Percentiles rank a stretch among this genome's conserved stretches.
Evolutionary conservation across 192 early-diverging fungal genomes (phyloP).

Genomic region (Spizellomyces sp.): DNA sequence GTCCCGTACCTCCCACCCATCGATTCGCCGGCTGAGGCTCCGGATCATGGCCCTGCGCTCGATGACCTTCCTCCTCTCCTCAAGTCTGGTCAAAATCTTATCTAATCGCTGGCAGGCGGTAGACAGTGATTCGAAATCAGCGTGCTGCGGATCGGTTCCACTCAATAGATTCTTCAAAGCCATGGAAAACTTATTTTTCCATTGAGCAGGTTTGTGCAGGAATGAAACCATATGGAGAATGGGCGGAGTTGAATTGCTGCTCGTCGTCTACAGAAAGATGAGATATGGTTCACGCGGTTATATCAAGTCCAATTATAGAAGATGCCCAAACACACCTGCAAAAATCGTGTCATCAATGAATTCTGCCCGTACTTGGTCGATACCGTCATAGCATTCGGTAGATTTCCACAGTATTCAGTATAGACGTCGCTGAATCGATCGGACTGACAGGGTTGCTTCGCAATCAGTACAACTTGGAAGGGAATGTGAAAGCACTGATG

Average conservation of each 20-base stretch:
- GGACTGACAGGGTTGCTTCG: slow-evolving; percentile 5
- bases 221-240: slow-evolving; percentile 40
- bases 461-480: neutral
- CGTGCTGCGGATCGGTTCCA: slow-evolving; percentile 15
- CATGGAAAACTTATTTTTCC: slow-evolving; percentile 23
- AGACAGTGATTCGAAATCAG: slow-evolving; percentile 11
- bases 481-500: too few relatives aligned
- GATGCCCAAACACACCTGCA: slow-evolving; percentile 18
- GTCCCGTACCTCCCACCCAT: slow-evolving; percentile 29
- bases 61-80: slow-evolving; percentile 11
- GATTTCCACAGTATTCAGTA: slow-evolving; percentile 26
- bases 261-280: slow-evolving; percentile 13
- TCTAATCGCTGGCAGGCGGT: slow-evolving; percentile 19
- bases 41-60: slow-evolving; percentile 35
- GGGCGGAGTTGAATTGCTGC: slow-evolving; percentile 21
- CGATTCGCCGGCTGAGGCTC: slow-evolving; percentile 17
- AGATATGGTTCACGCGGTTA: neutral
- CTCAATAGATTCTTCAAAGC: slow-evolving; percentile 20
- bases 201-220: slow-evolving; percentile 38
- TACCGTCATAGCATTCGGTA: slow-evolving; percentile 29
- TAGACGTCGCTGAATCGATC: slow-evolving; percentile 38
- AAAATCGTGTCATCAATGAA: slow-evolving; percentile 27
- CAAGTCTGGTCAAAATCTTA: slow-evolving; percentile 22
- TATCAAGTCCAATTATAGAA: neutral
- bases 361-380: slow-evolving; percentile 31